Evolutionary conservation across 1,284 basidiomycete species (phyloP), one percentile per base, ranked within the genome.

Genomic region (Cutaneotrichosporon sp.): DNA sequence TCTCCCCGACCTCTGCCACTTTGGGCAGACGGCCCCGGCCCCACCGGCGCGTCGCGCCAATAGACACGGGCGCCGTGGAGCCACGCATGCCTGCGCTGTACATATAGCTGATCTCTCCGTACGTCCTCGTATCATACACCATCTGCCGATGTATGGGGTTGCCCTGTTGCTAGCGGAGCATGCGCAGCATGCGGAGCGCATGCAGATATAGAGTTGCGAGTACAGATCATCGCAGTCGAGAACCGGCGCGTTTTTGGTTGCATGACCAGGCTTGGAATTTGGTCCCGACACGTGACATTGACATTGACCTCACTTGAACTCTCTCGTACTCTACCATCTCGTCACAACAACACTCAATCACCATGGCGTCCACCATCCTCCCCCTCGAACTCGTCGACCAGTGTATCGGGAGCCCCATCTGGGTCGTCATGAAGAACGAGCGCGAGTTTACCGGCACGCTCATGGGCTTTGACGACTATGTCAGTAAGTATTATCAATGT

Each of bases 381-480:
- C 88, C 88, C 18, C 78, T 83, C 66, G 82, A 97, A 80, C 85
- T 97, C 53, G 93, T 97, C 74, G 94, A 97, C 80, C 86, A 90
- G 77, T 97, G 94, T 76, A 97, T 96, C 76, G 94, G 94, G 64
- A 93, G 91, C 42, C 86, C 88, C 61, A 94, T 97, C 76, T 95
- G 92, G 91, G 94, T 97, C 71, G 87, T 97, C 79, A 96, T 95
- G 91, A 97, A 97, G 83, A 89, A 87, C 69, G 92, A 97, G 69
- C 88, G 92, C 61, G 94, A 97, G 82, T 97, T 97, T 81, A 91
- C 90, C 18, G 96, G 96, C n/a, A 98, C 89, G 4, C 83, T 99
- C 56, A 86, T 96, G 51, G 96, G 97, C 3, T 99, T 99, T 75
- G 97, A 99, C 80, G 96, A 99, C 82, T 99, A 96, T 80, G 96